These are phyloP conservation scores for Pseudogymnoascus sp. DNA, from an alignment of 2,329 filamentous ascomycete genomes.

Conservation along the genomic window DNA sequence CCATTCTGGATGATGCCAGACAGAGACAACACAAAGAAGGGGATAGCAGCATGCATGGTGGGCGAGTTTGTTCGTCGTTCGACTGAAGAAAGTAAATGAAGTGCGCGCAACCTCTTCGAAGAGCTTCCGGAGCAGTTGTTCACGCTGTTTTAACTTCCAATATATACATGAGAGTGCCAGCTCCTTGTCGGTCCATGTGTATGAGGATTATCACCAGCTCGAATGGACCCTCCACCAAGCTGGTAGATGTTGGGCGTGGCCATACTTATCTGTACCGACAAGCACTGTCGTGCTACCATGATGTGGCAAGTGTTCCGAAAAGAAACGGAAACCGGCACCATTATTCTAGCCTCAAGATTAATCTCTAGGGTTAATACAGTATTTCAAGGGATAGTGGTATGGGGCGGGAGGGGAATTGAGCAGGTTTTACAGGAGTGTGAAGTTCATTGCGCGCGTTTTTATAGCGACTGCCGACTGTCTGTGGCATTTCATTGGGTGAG, in stretches of 20 bases:
- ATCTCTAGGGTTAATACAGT: background rate
- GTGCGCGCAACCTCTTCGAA: background rate
- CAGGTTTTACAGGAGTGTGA: background rate
- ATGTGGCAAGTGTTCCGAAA: background rate
- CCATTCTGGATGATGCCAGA: background rate
- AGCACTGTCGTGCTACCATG: background rate
- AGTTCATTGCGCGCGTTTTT: background rate
- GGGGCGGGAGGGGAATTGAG: background rate
- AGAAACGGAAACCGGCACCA: background rate
- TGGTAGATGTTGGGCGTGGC: background rate
- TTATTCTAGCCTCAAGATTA: background rate
- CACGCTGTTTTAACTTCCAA: background rate
- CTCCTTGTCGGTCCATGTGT: background rate
- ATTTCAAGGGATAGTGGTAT: background rate
- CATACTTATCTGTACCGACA: background rate
- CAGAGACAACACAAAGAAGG: background rate
- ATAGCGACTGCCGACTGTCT: background rate
- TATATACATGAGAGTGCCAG: conserved; percentile 6
- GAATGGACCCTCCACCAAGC: background rate
- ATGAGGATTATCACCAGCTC: background rate
- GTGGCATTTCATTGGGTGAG: background rate
- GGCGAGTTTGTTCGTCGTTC: background rate
- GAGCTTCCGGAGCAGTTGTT: background rate
- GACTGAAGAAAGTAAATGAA: background rate
- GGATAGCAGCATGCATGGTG: background rate